These are phyloP conservation scores for Saccharomycopsis malanga DNA, from an alignment of 805 yeast genomes.

Conservation along the genomic window DNA sequence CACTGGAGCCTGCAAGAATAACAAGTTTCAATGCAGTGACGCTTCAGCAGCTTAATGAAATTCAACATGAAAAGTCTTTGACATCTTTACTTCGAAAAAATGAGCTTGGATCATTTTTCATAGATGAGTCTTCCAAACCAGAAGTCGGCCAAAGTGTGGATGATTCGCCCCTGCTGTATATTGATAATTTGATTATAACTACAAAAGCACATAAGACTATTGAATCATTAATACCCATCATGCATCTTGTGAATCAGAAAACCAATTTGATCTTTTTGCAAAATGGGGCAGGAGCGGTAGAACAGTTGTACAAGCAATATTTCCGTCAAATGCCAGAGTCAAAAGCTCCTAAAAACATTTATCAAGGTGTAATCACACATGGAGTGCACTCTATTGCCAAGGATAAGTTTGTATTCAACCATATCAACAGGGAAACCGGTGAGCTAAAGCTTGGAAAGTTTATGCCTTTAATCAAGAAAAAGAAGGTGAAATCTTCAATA, in stretches of 20 bases:
- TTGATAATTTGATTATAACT: slow-evolving; percentile 59
- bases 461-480: background rate
- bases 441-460: slow-evolving; percentile 50
- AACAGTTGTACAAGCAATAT: slow-evolving; percentile 38
- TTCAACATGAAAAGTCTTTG: background rate
- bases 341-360: slow-evolving; percentile 47
- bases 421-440: slow-evolving; percentile 58
- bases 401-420: slow-evolving; percentile 41
- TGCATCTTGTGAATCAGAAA: slow-evolving; percentile 39
- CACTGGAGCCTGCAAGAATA: slow-evolving; percentile 20
- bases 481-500: no score
- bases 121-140: background rate
- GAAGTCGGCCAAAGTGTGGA: background rate
- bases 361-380: slow-evolving; percentile 76
- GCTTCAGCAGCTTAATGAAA: background rate
- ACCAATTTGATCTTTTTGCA: slow-evolving; percentile 71
- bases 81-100: background rate
- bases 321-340: slow-evolving; percentile 40
- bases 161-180: slow-evolving; percentile 24
- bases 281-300: slow-evolving; percentile 83
- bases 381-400: slow-evolving; percentile 55
- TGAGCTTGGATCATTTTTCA: background rate
- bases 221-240: slow-evolving; percentile 50
- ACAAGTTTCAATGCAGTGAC: slow-evolving; percentile 18
- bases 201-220: slow-evolving; percentile 76